Evolutionary conservation across 768 basidiomycete genomes (phyloP).

Genomic region (Termitomyces sp.): DNA sequence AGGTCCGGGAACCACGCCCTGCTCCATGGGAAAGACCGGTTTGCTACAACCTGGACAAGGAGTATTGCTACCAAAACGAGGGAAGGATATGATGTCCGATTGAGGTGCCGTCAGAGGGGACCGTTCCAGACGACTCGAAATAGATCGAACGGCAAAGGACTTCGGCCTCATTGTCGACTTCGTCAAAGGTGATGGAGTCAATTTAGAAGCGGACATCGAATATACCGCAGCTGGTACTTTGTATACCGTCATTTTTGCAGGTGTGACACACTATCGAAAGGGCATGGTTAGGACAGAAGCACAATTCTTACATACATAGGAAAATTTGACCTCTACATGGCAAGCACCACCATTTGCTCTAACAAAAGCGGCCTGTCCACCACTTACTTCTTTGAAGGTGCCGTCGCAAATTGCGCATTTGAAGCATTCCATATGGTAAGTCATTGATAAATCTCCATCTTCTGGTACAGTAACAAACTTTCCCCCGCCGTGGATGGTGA

Average conservation of each 20-base stretch:
- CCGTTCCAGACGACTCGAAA: conserved; percentile 35
- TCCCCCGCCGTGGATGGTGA: conserved; percentile 50
- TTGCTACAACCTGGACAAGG: conserved; percentile 72
- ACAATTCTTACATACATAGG: background rate
- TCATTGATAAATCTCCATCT: conserved; percentile 41
- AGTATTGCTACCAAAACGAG: conserved; percentile 56
- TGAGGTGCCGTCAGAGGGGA: conserved; percentile 30
- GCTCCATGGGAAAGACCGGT: conserved; percentile 76
- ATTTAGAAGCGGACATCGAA: conserved; percentile 4
- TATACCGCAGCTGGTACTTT: conserved; percentile 23
- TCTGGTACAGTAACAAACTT: conserved; percentile 71
- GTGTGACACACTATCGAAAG: conserved; percentile 35
- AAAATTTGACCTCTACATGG: conserved; percentile 48
- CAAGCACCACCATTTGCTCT: conserved; percentile 58
- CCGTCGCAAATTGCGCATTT: conserved; percentile 62
- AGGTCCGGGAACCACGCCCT: conserved; percentile 81
- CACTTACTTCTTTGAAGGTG: conserved; percentile 53
- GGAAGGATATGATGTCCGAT: conserved; percentile 23
- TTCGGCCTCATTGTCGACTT: conserved; percentile 5
- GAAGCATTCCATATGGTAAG: conserved; percentile 75
- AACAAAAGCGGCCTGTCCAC: conserved; percentile 68
- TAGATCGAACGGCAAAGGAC: conserved; percentile 17
- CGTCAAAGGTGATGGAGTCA: conserved; percentile 4
- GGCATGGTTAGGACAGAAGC: background rate
- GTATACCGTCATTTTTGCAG: conserved; percentile 33